These are phyloP conservation scores for Acorus gramineus DNA, from an alignment of 106 monocot genomes.

Conservation along the genomic window DNA sequence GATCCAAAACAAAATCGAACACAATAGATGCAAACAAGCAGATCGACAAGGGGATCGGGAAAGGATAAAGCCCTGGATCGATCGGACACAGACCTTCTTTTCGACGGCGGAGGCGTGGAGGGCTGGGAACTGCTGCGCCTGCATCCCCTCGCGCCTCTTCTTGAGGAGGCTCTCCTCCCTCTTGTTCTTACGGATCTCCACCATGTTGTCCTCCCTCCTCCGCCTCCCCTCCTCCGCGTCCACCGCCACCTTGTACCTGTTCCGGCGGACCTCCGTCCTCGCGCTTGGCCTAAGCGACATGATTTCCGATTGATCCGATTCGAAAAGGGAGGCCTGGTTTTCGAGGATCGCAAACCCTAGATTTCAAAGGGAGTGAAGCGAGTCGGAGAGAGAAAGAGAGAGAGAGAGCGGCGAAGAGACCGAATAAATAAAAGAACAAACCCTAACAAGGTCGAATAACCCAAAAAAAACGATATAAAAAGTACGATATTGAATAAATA, in stretches of 20 bases:
- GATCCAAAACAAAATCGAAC: background rate
- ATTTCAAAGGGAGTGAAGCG: no score
- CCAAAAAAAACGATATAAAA: no score
- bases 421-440: no score
- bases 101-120: background rate
- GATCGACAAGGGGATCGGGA: background rate
- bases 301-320: no score
- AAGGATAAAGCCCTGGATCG: background rate
- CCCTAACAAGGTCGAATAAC: no score
- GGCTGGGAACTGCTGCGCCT: constrained; percentile 11
- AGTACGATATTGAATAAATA: no score
- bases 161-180: constrained; percentile 42
- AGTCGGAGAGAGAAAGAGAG: no score
- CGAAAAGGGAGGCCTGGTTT: no score
- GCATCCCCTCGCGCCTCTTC: constrained; percentile 31
- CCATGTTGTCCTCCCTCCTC: constrained; percentile 55
- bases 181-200: constrained; percentile 56
- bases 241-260: constrained; percentile 63
- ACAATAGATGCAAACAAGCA: background rate
- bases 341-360: no score
- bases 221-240: constrained; percentile 68
- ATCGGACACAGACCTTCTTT: constrained; percentile 1
- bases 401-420: no score
- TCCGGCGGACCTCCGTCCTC: constrained; percentile 56
- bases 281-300: constrained; percentile 70